Conservation (phyloP, 208 protist genomes). For the Crithidia thermophila region DNA sequence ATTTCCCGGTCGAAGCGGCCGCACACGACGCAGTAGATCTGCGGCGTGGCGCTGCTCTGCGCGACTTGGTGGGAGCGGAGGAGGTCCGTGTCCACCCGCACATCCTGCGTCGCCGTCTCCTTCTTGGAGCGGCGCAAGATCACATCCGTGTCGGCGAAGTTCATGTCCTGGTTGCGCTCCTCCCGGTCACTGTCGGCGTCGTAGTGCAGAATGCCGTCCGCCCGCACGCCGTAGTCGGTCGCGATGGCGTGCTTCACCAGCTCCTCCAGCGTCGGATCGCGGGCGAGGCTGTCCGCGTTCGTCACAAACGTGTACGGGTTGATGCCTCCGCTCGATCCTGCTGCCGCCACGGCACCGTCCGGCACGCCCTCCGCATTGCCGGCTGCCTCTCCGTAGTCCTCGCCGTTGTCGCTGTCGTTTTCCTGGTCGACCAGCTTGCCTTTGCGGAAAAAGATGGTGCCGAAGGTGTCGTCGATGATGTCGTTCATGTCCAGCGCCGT, state of each 20-base stretch:
- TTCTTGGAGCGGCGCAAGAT: conserved; percentile 60
- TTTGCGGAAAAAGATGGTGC: conserved; percentile 80
- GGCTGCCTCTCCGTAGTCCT: conserved; percentile 31
- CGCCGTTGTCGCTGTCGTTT: conserved; percentile 59
- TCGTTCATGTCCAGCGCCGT: conserved; percentile 77
- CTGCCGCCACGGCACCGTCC: background rate
- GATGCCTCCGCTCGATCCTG: conserved; percentile 1
- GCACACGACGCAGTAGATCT: conserved; percentile 84
- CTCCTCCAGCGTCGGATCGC: conserved; percentile 74
- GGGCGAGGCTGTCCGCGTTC: conserved; percentile 41
- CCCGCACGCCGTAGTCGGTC: conserved; percentile 66
- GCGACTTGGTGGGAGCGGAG: conserved; percentile 57
- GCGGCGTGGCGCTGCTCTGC: conserved; percentile 36
- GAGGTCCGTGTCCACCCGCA: conserved; percentile 68
- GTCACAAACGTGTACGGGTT: conserved; percentile 19
- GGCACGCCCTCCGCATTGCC: conserved; percentile 24
- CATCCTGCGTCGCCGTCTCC: conserved; percentile 41
- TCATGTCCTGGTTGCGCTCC: conserved; percentile 67
- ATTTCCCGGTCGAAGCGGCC: conserved; percentile 82
- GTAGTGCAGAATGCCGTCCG: conserved; percentile 73
- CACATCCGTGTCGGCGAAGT: conserved; percentile 76
- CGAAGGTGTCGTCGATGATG: conserved; percentile 83
- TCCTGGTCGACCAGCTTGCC: conserved; percentile 83
- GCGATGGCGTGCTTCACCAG: conserved; percentile 73
- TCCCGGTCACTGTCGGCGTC: conserved; percentile 80